Base-by-base conservation (phyloP, 768 basidiomycete species). In the Mycena polygramma region DNA sequence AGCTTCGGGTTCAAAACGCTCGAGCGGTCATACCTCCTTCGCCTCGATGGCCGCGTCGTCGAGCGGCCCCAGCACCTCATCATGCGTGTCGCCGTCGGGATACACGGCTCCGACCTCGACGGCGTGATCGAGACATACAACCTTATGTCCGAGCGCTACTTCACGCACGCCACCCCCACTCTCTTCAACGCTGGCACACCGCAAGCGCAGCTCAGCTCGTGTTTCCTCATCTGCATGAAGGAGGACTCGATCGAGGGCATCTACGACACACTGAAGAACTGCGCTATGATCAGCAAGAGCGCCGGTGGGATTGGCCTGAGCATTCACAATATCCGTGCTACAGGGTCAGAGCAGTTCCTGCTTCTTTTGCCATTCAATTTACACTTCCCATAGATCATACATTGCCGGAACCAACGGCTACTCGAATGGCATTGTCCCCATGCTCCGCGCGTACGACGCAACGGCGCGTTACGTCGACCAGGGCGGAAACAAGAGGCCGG, bases 1-100 rank as follows among this genome's bases (percentile, higher is more conserved):
- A 95, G 94, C 83, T 99, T 99, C 77, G 98, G 98, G n/a, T 99
- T 99, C 90, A 99, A 99, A 82, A 99, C 98, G 4, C 91, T 99
- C 39, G 98, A 99, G 82, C 93, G 97, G 39, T 98, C 97, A 2
- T 99, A 99, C 81, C 90, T 99, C 8, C 91, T 99, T 49, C 92
- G 96, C 67, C 91, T 99, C 82, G 90, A 97, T 78, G 95, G 96
- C 49, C 94, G 94, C 68, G 95, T 97, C 55, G 97, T 96, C 49
- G 98, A 99, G 81, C 92, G 98, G 45, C 98, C 98, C 37, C 98
- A 99, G 76, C 98, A 99, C 81, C 94, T 99, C 90, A 92, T 99
- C 80, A 99, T 99, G 98, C 96, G 98, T 80, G 98, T 99, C 66
- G 95, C 98, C 54, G 96, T 99, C 54, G 97, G 97, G 48, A 96